Evolutionary conservation across 2,329 filamentous ascomycete genomes (phyloP).

Genomic region (Microascus cirrosus): DNA sequence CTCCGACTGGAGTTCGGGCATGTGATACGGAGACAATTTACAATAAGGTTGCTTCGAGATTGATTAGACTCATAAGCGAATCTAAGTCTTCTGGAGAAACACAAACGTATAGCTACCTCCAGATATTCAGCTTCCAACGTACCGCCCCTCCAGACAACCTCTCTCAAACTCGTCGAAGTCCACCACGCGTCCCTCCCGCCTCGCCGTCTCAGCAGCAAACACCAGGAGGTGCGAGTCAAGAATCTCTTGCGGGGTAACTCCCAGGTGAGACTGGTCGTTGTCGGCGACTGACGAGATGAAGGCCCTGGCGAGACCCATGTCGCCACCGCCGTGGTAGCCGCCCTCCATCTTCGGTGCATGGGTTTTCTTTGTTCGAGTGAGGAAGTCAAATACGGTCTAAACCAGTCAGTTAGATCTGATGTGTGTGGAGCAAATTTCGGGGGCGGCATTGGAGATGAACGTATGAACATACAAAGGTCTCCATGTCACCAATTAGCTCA

Average conservation of each 20-base stretch:
- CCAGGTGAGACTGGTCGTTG: constrained; percentile 5
- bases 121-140: no score
- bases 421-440: neutral
- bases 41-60: no score
- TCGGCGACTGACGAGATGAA: constrained; percentile 7
- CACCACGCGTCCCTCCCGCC: constrained; percentile 7
- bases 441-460: no score
- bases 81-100: no score
- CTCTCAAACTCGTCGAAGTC: constrained; percentile 8
- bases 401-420: neutral
- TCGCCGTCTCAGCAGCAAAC: constrained; percentile 9
- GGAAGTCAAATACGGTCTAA: constrained; percentile 9
- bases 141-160: neutral
- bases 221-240: constrained; percentile 9
- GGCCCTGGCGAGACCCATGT: no score
- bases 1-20: no score
- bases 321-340: no score
- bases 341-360: constrained; percentile 8
- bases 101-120: no score
- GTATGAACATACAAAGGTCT: constrained; percentile 7
- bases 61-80: no score
- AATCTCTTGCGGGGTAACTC: constrained; percentile 7
- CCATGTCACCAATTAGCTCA: constrained; percentile 9
- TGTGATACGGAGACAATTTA: no score
- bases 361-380: constrained; percentile 6